Base-by-base conservation (phyloP, 2,329 filamentous ascomycete genomes). In the Penicillium sp. region DNA sequence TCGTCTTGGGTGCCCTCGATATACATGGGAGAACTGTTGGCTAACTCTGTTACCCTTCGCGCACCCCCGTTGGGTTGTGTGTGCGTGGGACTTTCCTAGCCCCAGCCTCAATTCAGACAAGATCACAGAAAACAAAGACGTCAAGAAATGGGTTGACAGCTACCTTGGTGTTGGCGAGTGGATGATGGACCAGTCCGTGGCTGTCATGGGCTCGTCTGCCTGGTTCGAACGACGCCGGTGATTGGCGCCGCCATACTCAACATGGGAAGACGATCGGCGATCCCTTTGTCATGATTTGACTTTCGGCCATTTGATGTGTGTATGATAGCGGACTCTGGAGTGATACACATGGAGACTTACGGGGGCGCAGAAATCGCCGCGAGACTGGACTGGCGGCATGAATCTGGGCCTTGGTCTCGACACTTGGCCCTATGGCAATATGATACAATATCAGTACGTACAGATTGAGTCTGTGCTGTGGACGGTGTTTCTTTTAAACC, bases 141-240 rank as follows among this genome's bases (percentile, higher is more conserved):
- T 94, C 66, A 88, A 89, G 74, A 88, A 87, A 71, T 97, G 93
- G 92, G 86, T 97, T 66, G 89, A 93, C 71, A 93, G 89, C 74
- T 97, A 97, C 76, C 86, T 97, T 43, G 91, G 91, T 62, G 88
- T 97, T 19, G 94, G 94, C 68, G 94, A 99, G 81, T 96, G 92
- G 86, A 90, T 97, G 64, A 96, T 99, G 92, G 94, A 99, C 77
- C 90, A 96, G 80, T 96, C 92, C 31, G 91, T 97, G 33, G 93
- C 93, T 41, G 85, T 97, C 57, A 90, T 96, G 73, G 89, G 91
- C 42, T 88, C 89, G 49, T 96, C 90, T 73, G 85, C 88, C 59
- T 99, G 87, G 78, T 99, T 99, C 75, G 93, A 97, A 80, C 86
- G 94, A 71, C 93, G 86, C 76, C 86, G 93, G 80, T 96, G 81